A percentile compares a stretch with the other conserved stretches of the same genome.
Conservation (phyloP, 768 basidiomycete species). For the Xerocomellus amylosporus region DNA sequence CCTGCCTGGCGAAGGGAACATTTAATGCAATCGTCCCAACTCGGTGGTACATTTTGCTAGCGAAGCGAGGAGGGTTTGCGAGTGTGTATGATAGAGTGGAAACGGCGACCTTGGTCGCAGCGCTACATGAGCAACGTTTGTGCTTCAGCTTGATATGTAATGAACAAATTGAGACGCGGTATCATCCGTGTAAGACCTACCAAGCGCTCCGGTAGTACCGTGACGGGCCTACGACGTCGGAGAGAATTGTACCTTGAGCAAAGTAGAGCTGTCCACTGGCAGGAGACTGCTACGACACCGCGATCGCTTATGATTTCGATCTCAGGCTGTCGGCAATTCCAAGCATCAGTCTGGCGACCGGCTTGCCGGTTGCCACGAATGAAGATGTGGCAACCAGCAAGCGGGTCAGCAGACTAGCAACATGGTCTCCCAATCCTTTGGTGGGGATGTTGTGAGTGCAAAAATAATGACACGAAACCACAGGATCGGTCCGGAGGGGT, state of each 20-base stretch:
- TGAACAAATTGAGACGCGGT: background rate
- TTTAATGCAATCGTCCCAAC: background rate
- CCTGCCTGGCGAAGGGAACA: constrained; percentile 24
- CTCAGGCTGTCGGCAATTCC: no score
- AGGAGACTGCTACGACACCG: no score
- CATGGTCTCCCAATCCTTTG: background rate
- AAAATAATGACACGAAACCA: no score
- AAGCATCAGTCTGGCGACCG: background rate
- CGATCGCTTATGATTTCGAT: no score
- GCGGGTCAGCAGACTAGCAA: background rate
- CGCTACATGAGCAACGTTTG: background rate
- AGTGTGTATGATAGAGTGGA: background rate
- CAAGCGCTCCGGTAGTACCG: background rate
- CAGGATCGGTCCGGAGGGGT: no score
- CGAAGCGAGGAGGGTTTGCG: background rate
- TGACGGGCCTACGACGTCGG: no score
- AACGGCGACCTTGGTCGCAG: background rate
- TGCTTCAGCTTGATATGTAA: background rate
- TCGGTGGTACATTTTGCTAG: background rate
- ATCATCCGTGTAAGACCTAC: background rate
- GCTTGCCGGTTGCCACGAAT: background rate
- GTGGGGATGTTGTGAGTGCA: no score
- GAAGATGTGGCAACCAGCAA: background rate
- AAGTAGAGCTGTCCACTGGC: no score
- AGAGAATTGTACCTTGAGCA: no score